Base-by-base conservation (phyloP, 1,284 basidiomycete genomes). In the Ustilago lituana region DNA sequence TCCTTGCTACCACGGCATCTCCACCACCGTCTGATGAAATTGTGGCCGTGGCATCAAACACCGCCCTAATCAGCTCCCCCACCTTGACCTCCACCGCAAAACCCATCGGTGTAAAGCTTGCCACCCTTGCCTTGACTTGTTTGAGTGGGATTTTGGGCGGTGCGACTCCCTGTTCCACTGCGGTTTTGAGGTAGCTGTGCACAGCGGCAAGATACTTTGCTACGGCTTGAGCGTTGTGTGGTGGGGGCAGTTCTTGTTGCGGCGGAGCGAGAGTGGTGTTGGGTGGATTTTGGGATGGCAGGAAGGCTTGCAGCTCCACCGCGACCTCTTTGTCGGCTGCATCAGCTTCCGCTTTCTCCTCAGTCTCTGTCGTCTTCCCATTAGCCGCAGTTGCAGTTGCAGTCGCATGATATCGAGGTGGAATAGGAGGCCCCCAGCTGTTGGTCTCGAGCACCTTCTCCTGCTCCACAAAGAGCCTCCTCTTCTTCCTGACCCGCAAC, bases 401-500 rank as follows among this genome's bases (percentile, higher is more conserved):
- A 27, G 7, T 45, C 20, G 26, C 15, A 3, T 41, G 19, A 2
- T 23, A 20, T 17, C 48, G 32, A 17, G 33, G 20, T 4, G 61
- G 55, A 7, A 64, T 27, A 0, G 51, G 51, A 12, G 56, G 62
- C 4, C 51, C 62, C 55, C 54, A 64, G n/a, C 15, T 45, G 10
- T 54, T 59, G 12, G 29, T 40, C 36, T 67, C 53, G 8, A 65
- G 20, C 23, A 51, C 37, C 57, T 61, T 65, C 24, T 61, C 61
- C 45, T 70, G 67, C 15, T 70, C 67, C 11, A 33, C 31, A 19
- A 65, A 52, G 12, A 65, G 46, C 29, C 67, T 47, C 12, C 62
- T 26, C 36, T 61, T 70, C 49, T 50, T 65, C 11, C 67, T 37
- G 4, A 62, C 62, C 24, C 62, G 36, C 29, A 71, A 27, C 33